Conservation (phyloP, 306 rosid species). For the Vigna trinervia region DNA sequence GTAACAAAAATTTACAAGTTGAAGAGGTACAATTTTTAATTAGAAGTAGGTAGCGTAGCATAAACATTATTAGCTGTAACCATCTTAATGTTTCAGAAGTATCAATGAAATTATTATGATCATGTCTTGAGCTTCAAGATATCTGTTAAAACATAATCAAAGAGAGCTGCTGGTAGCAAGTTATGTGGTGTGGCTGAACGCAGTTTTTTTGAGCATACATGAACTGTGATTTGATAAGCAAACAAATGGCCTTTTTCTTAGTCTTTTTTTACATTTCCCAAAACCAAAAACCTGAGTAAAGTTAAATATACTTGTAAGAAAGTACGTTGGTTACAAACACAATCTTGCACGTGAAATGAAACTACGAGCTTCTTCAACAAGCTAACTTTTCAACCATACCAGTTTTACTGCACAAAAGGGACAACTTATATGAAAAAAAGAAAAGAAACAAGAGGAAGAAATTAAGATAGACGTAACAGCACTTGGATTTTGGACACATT, state of each 20-base stretch:
- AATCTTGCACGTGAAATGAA: constrained; percentile 26
- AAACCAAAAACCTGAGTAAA: constrained; percentile 43
- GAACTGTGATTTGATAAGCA: constrained; percentile 34
- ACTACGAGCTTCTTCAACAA: constrained; percentile 41
- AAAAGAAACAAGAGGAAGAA: constrained; percentile 2
- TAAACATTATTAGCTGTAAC: constrained; percentile 40
- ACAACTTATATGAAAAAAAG: neutral
- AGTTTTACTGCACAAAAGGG: constrained; percentile 1
- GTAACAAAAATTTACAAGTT: constrained; percentile 11
- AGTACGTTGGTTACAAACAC: constrained; percentile 29
- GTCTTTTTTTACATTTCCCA: constrained; percentile 19
- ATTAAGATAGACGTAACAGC: neutral
- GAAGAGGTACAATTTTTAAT: constrained; percentile 8
- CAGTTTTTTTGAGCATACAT: constrained; percentile 13
- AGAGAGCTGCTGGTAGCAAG: neutral
- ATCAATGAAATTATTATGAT: constrained; percentile 5
- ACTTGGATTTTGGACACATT: neutral
- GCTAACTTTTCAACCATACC: constrained; percentile 6
- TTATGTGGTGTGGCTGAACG: constrained; percentile 31
- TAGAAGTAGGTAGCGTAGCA: constrained; percentile 5
- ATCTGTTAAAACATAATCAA: constrained; percentile 1
- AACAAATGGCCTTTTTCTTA: constrained; percentile 22
- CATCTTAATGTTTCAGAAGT: neutral
- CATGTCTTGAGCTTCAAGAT: constrained; percentile 41
- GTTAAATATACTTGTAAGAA: constrained; percentile 14